Base-by-base conservation (phyloP, 768 basidiomycete genomes). In the Auricularia cornea region DNA sequence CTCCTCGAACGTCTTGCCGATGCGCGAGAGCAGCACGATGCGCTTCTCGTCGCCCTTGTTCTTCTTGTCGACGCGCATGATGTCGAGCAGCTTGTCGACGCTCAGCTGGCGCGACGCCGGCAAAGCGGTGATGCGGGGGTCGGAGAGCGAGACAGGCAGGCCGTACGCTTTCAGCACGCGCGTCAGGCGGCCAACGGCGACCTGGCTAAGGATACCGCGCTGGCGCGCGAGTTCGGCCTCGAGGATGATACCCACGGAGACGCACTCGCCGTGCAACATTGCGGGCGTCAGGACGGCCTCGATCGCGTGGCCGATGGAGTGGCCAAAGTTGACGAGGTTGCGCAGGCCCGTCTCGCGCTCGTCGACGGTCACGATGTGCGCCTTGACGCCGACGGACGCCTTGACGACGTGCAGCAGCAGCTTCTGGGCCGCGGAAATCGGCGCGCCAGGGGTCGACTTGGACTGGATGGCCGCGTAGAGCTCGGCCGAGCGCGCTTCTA, bases 311-410 rank as follows among this genome's bases (percentile, higher is more conserved):
- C 97, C 97, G 70, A 99, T 95, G 51, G 90, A 94, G 75, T 99
- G 97, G 1, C 97, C 97, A 71, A 98, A 98, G 76, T 99, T 99
- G 79, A 99, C 96, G 62, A 99, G 87, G 78, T 98, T 98, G 66
- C 97, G 91, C 48, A 99, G 82, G 26, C 97, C 92, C 0, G 94
- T 94, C 77, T 99, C 97, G 71, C 89, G 91, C 74, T 95, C 93
- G 77, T 99, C 97, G 68, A 92, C 83, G 35, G 96, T 95, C 66
- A 98, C 97, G 69, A 98, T 98, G 75, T 98, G 90, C 0, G 97
- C 86, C 75, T 98, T 99, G 65, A 98, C 95, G 60, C 87, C 88
- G 75, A 94, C 94, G 40, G 94, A 97, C 1, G 90, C 94, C 33
- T 89, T 84, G 71, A 98, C 95, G 71, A 98, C 88, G 30, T 87